A percentile compares a stretch with the other conserved stretches of the same genome.
Conservation (phyloP, 176 grass and related monocot genomes). For the Saccharum officinarum region DNA sequence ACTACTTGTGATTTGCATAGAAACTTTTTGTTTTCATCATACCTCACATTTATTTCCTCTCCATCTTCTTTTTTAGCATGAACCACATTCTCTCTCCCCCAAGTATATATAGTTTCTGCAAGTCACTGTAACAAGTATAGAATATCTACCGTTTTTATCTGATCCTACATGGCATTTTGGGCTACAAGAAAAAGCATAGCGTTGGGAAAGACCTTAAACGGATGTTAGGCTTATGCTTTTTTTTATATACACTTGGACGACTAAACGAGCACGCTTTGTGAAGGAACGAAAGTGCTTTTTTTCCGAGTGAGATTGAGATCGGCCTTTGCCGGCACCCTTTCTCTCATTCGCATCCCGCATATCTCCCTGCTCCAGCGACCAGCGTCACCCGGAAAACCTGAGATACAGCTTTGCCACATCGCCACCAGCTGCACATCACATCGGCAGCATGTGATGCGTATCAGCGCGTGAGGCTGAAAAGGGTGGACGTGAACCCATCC, state of each 20-base stretch:
- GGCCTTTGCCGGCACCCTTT: not conserved
- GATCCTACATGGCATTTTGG: no score
- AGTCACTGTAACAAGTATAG: no score
- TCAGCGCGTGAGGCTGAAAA: not conserved
- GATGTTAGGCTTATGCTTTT: no score
- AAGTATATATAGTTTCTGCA: no score
- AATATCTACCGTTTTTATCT: no score
- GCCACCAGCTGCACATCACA: not conserved
- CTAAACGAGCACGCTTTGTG: not conserved
- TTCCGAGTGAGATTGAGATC: not conserved
- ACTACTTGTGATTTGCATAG: no score
- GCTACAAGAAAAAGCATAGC: no score
- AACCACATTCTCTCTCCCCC: no score
- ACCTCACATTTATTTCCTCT: no score
- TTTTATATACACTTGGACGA: not conserved
- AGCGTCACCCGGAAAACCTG: not conserved
- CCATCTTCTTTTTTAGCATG: no score
- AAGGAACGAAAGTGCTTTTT: not conserved
- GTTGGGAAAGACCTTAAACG: no score
- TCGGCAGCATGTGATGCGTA: constrained; percentile 11
- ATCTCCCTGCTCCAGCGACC: not conserved
- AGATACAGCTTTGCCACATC: not conserved
- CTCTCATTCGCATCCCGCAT: constrained; percentile 7
- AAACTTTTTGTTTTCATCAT: no score
- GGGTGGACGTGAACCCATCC: not conserved